Evolutionary conservation across 306 rosid genomes (phyloP), one percentile per base, ranked within the genome.

Genomic region (Trichosanthes truncata): DNA sequence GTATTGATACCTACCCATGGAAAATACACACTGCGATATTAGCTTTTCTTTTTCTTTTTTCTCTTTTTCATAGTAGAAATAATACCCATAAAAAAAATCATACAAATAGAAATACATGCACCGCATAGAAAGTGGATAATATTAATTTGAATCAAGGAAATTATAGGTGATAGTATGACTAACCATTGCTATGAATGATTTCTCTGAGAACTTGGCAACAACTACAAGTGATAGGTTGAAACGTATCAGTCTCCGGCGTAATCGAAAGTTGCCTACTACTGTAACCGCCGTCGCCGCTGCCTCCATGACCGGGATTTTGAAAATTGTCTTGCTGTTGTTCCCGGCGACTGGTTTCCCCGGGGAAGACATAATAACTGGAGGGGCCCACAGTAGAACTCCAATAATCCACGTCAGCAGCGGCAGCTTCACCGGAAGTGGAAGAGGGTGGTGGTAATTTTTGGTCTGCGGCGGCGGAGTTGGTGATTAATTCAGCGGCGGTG

Each of bases 141-240:
- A n/a, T n/a, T n/a, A n/a, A n/a, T n/a, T n/a, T n/a, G n/a, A n/a
- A n/a, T n/a, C n/a, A n/a, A n/a, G n/a, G n/a, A n/a, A n/a, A n/a
- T n/a, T n/a, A n/a, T n/a, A n/a, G n/a, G n/a, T n/a, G n/a, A n/a
- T n/a, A n/a, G n/a, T n/a, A n/a, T n/a, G n/a, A n/a, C 78, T 23
- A 18, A 83, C 97, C 93, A 49, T 90, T 84, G 18, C 85, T 77
- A 46, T 92, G 89, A 82, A 84, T 31, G 1, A 92, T 83, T 86
- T 88, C 92, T 81, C 97, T 89, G 1, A 94, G 90, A 18, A 91
- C 88, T 26, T 77, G 84, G 84, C 98, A 92, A 53, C 85, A 84
- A 83, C 82, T 86, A 40, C 97, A 94, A n/a, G 49, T 29, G 73
- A 82, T 81, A 8, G 91, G 96, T 2, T 9, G 67, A 76, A 56